Evolutionary conservation across 108 stramenopile genomes (phyloP).

Genomic region (Cyclotella sp.): DNA sequence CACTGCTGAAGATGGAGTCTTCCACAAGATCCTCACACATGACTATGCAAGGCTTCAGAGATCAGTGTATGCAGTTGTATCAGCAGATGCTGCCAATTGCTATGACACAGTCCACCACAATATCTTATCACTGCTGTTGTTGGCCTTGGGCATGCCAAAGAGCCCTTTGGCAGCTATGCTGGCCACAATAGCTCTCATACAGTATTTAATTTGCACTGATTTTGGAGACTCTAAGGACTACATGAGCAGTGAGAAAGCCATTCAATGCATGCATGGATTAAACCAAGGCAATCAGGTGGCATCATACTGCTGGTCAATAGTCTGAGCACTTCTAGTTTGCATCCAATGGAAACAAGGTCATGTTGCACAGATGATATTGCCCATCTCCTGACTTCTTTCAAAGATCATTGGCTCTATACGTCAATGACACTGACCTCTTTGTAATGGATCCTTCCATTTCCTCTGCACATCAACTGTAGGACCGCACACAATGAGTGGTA

Average conservation of each 20-base stretch:
- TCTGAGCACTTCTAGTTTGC: slow-evolving; percentile 7
- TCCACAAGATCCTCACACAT: slow-evolving; percentile 7
- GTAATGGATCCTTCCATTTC: too few relatives aligned
- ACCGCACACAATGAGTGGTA: too few relatives aligned
- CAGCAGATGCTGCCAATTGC: slow-evolving; percentile 26
- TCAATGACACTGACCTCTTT: slow-evolving; percentile 13
- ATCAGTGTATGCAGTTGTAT: background rate
- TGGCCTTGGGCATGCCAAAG: background rate
- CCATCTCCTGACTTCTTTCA: background rate
- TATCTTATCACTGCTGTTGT: slow-evolving; percentile 6
- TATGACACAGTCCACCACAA: slow-evolving; percentile 29
- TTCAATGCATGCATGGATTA: slow-evolving; percentile 21
- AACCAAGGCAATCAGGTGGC: slow-evolving; percentile 37
- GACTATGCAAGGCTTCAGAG: background rate
- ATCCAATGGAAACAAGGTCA: slow-evolving; percentile 17
- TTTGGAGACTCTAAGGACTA: slow-evolving; percentile 22
- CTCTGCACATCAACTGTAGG: too few relatives aligned
- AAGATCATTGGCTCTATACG: slow-evolving; percentile 19
- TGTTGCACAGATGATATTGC: background rate
- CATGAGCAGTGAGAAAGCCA: background rate
- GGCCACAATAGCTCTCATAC: slow-evolving; percentile 16
- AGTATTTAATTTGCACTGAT: slow-evolving; percentile 30
- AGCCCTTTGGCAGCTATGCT: slow-evolving; percentile 13
- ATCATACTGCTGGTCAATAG: slow-evolving; percentile 17
- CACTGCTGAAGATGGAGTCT: slow-evolving; percentile 31